Evolutionary conservation across 345 rosid genomes (phyloP).

Genomic region (Psidium guajava): DNA sequence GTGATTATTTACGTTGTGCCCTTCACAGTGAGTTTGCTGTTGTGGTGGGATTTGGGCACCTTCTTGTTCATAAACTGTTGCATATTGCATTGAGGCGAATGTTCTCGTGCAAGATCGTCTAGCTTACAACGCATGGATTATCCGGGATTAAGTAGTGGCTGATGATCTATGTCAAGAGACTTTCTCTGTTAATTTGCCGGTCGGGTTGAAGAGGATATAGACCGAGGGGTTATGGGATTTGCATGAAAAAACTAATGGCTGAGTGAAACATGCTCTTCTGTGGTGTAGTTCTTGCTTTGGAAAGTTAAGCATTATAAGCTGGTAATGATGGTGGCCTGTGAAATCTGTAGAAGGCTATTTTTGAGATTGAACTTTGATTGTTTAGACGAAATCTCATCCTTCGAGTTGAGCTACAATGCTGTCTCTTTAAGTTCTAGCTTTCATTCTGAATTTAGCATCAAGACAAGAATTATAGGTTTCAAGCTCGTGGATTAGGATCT

Average conservation of each 20-base stretch:
- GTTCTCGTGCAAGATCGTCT: not conserved
- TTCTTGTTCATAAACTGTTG: not conserved
- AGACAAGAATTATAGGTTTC: not conserved
- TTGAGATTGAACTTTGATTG: not conserved
- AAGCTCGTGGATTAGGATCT: not conserved
- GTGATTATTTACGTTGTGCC: not conserved
- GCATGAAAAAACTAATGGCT: not conserved
- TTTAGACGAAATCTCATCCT: not conserved
- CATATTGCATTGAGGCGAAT: not conserved
- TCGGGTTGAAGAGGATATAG: not conserved
- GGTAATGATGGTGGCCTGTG: not conserved
- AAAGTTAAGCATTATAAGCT: not conserved
- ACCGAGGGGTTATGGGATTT: not conserved
- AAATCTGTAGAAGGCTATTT: not conserved
- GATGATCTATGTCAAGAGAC: not conserved
- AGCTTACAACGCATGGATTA: not conserved
- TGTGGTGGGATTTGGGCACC: not conserved
- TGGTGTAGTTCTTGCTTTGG: not conserved
- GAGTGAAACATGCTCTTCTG: not conserved
- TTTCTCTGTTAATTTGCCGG: not conserved
- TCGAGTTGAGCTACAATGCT: not conserved
- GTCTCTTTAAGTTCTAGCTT: not conserved
- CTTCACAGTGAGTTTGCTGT: not conserved
- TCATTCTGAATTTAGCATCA: not conserved
- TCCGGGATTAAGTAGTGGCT: not conserved